These are phyloP conservation scores for Betula pendula DNA, from an alignment of 306 rosid species.

Conservation along the genomic window DNA sequence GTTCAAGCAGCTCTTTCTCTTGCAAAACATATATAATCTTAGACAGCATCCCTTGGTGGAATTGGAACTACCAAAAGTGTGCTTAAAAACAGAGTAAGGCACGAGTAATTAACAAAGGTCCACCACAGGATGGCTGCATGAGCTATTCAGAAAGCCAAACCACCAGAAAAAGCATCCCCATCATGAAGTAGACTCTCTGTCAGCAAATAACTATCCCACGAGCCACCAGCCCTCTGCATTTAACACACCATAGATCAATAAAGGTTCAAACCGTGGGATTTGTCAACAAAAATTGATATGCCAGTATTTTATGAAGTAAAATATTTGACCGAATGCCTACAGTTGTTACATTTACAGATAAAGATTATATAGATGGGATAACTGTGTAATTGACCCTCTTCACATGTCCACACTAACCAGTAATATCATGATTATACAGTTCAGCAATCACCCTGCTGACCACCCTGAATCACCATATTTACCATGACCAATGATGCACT, in stretches of 20 bases:
- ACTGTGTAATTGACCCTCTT: too few species aligned
- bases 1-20: too few species aligned
- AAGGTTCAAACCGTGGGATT: not conserved
- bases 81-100: too few species aligned
- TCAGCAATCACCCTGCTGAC: constrained; percentile 1
- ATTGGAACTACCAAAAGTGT: too few species aligned
- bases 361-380: too few species aligned
- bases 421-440: too few species aligned
- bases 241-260: constrained; percentile 15
- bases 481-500: not conserved
- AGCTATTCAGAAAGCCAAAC: constrained; percentile 66
- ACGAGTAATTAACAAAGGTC: too few species aligned
- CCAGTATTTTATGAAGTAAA: not conserved
- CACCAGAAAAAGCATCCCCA: constrained; percentile 80
- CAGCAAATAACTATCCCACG: constrained; percentile 99
- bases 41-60: too few species aligned
- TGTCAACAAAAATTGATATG: constrained; percentile 3
- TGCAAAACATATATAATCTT: too few species aligned
- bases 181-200: constrained; percentile 89
- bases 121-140: not conserved
- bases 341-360: too few species aligned
- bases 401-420: not conserved
- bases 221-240: constrained; percentile 92
- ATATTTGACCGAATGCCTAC: not conserved
- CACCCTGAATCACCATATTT: not conserved